Base-by-base conservation (phyloP, 208 protist genomes). In the Acanthamoeba healyi region DNA sequence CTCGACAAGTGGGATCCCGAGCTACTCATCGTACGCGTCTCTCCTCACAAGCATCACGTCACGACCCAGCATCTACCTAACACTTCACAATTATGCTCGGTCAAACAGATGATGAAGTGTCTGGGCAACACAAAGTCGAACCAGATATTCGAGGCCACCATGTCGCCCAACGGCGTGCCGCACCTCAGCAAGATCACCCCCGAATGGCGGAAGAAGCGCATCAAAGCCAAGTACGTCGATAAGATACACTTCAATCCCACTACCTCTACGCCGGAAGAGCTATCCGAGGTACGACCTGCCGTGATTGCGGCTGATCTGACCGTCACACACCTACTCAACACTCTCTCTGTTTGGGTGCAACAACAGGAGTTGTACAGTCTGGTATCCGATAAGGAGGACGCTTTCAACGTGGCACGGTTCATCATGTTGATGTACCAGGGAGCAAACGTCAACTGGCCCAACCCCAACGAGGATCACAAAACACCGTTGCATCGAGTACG, bases 1-100 rank as follows among this genome's bases (percentile, higher is more conserved):
- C 94, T 97, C 34, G 96, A 97, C 77, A 96, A 70, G 36, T 97
- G 96, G 96, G 94, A 95, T 38, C 46, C 32, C 12, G 42, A 82
- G 70, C 70, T 81, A 38, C 38, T 81, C n/a, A 81, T 81, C 9
- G 70, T 81, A 81, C 40, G 38, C 6, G 12, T 32, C 22, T 10
- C 9, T 10, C 19, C 22, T 15, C 70, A n/a, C n/a, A n/a, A n/a
- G n/a, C n/a, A n/a, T n/a, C n/a, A n/a, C n/a, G n/a, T n/a, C n/a
- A n/a, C n/a, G n/a, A n/a, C n/a, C n/a, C n/a, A n/a, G n/a, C n/a
- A n/a, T n/a, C n/a, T n/a, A n/a, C n/a, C n/a, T n/a, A n/a, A n/a
- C n/a, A n/a, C n/a, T n/a, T n/a, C n/a, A n/a, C n/a, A n/a, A 3
- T 1, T 24, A 7, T 44, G 32, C 36, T 34, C n/a, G n/a, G n/a